Percentiles rank a stretch among this genome's conserved stretches.
These are phyloP conservation scores for Pythium apleroticum DNA, from an alignment of 352 stramenopile species.

Conservation along the genomic window DNA sequence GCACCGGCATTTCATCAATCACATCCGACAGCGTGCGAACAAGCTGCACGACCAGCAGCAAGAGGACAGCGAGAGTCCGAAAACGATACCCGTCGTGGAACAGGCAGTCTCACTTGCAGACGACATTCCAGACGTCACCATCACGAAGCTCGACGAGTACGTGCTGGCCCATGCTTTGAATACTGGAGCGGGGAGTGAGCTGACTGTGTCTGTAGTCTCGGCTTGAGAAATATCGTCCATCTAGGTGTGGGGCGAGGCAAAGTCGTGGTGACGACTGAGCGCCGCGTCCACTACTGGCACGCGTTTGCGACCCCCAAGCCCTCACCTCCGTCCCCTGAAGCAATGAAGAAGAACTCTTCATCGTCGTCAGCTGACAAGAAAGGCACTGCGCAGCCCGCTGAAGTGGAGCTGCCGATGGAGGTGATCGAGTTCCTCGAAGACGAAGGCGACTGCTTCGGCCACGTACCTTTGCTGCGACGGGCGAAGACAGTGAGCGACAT, in stretches of 20 bases:
- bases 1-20: conserved; percentile 37
- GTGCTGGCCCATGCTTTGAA: neutral
- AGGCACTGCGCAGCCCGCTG: neutral
- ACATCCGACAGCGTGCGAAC: conserved; percentile 10
- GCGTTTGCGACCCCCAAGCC: conserved; percentile 8
- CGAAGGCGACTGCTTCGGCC: conserved; percentile 51
- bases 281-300: conserved; percentile 27
- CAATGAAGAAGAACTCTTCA: neutral
- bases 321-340: neutral
- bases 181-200: neutral
- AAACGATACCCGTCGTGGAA: neutral
- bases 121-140: neutral
- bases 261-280: conserved; percentile 22
- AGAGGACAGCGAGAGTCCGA: neutral
- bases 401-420: neutral
- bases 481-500: conserved; percentile 49
- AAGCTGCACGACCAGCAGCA: neutral
- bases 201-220: conserved; percentile 13
- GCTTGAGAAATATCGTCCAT: conserved; percentile 18
- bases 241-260: conserved; percentile 26
- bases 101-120: neutral
- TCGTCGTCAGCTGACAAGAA: neutral
- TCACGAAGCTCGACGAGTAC: conserved; percentile 25
- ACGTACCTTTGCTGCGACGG: conserved; percentile 46
- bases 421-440: conserved; percentile 27